Conservation (phyloP, 192 early-diverging fungal species). For the Geranomyces variabilis region DNA sequence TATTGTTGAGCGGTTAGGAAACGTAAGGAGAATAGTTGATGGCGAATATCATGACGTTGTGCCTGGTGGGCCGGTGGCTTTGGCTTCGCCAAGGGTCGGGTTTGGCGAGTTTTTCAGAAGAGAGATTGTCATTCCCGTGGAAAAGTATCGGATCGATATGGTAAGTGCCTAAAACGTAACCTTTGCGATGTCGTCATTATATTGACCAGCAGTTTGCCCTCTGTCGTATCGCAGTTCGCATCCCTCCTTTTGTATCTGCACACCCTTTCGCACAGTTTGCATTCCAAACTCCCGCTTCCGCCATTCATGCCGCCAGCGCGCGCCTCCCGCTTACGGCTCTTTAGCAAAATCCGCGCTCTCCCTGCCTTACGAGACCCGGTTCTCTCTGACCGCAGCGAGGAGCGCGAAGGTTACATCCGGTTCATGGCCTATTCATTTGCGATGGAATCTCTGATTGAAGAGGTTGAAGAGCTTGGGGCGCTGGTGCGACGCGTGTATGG, state of each 20-base stretch:
- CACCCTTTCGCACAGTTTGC: slow-evolving; percentile 72
- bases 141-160: slow-evolving; percentile 68
- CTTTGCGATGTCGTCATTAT: not conserved
- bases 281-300: slow-evolving; percentile 80
- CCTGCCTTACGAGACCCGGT: slow-evolving; percentile 14
- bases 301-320: slow-evolving; percentile 75
- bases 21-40: slow-evolving; percentile 71
- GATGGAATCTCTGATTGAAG: slow-evolving; percentile 78
- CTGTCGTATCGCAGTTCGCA: slow-evolving; percentile 28
- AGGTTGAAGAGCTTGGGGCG: slow-evolving; percentile 57
- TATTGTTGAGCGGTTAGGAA: slow-evolving; percentile 76
- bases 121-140: slow-evolving; percentile 67
- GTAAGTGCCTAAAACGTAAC: too few relatives aligned
- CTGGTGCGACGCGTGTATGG: slow-evolving; percentile 18
- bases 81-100: not conserved
- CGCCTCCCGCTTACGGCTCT: slow-evolving; percentile 65
- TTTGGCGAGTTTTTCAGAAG: slow-evolving; percentile 28
- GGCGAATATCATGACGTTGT: slow-evolving; percentile 21
- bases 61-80: not conserved
- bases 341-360: slow-evolving; percentile 55
- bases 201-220: not conserved
- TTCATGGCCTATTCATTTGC: slow-evolving; percentile 78
- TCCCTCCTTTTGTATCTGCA: slow-evolving; percentile 78
- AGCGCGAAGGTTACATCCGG: slow-evolving; percentile 67
- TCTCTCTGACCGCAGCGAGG: slow-evolving; percentile 38